These are phyloP conservation scores for Chlamydomonas sp. DNA, from an alignment of 139 green algal genomes.

Conservation along the genomic window DNA sequence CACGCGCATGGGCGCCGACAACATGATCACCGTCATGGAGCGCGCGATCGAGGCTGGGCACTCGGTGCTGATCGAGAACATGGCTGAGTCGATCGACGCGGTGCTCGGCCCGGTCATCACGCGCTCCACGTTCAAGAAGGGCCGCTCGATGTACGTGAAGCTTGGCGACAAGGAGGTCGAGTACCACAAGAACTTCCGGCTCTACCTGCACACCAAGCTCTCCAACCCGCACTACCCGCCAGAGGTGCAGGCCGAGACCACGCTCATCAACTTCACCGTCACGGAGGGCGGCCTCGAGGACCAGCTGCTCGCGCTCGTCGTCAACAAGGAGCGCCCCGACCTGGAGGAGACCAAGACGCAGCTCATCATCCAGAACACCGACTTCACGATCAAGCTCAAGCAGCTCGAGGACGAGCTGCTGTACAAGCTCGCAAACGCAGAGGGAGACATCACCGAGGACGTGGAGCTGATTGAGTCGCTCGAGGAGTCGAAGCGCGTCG, in stretches of 20 bases:
- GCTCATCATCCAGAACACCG: conserved; percentile 81
- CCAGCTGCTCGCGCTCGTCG: conserved; percentile 78
- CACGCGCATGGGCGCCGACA: conserved; percentile 65
- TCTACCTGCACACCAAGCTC: conserved; percentile 87
- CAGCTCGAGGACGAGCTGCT: conserved; percentile 74
- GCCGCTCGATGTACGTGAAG: conserved; percentile 72
- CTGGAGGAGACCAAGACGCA: conserved; percentile 83
- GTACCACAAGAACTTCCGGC: conserved; percentile 79
- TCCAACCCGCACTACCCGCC: conserved; percentile 81
- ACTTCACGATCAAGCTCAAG: conserved; percentile 89
- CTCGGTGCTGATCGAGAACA: conserved; percentile 79
- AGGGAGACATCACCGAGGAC: conserved; percentile 88
- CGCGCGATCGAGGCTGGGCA: conserved; percentile 69
- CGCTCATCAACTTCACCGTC: conserved; percentile 84
- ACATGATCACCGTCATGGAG: conserved; percentile 68
- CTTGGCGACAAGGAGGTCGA: conserved; percentile 78
- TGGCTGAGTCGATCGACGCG: conserved; percentile 77
- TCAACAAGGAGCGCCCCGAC: conserved; percentile 83
- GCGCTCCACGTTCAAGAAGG: conserved; percentile 79
- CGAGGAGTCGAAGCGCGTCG: conserved; percentile 75
- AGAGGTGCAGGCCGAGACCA: conserved; percentile 81
- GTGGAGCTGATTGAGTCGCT: conserved; percentile 81
- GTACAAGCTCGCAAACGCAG: conserved; percentile 73
- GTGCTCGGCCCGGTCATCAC: conserved; percentile 80
- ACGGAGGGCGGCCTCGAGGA: conserved; percentile 76